Percentiles rank a stretch among this genome's conserved stretches.
Evolutionary conservation across 352 stramenopile species (phyloP).

Genomic region (Phytophthora multivora): DNA sequence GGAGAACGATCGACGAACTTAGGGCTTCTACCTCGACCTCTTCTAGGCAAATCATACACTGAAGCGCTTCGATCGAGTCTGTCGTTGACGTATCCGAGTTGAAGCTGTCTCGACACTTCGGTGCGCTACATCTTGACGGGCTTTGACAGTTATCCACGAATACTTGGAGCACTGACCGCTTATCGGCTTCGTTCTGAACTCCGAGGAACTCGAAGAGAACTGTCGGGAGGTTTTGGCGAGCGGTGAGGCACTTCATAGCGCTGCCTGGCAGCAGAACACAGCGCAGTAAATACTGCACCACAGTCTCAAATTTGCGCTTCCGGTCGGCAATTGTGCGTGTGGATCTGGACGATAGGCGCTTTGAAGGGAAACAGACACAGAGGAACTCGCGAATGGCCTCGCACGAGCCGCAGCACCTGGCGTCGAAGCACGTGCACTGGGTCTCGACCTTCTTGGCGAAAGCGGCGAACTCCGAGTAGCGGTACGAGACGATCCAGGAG

Average conservation of each 20-base stretch:
- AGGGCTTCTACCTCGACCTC: constrained; percentile 33
- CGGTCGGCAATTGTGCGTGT: constrained; percentile 45
- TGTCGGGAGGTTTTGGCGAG: constrained; percentile 44
- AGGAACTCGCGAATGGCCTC: constrained; percentile 66
- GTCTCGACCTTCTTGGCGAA: constrained; percentile 57
- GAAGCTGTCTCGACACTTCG: constrained; percentile 20
- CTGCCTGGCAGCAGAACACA: constrained; percentile 61
- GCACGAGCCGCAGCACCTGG: constrained; percentile 65
- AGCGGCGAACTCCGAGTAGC: constrained; percentile 60
- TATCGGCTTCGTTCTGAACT: constrained; percentile 48
- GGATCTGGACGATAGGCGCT: constrained; percentile 42
- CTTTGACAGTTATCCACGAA: constrained; percentile 62
- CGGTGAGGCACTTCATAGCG: constrained; percentile 60
- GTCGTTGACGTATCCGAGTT: constrained; percentile 34
- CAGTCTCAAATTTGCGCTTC: constrained; percentile 55
- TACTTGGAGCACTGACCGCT: constrained; percentile 66
- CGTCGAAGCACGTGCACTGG: constrained; percentile 46
- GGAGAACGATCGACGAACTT: constrained; percentile 38
- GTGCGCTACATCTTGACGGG: constrained; percentile 1
- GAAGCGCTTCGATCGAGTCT: constrained; percentile 27
- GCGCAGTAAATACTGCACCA: constrained; percentile 67
- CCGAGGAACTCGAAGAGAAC: constrained; percentile 61
- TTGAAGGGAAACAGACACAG: constrained; percentile 55
- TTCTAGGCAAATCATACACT: constrained; percentile 55
- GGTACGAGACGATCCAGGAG: constrained; percentile 53